Evolutionary conservation across 1,284 basidiomycete species (phyloP), one percentile per base, ranked within the genome.

Genomic region (Malassezia sympodialis): DNA sequence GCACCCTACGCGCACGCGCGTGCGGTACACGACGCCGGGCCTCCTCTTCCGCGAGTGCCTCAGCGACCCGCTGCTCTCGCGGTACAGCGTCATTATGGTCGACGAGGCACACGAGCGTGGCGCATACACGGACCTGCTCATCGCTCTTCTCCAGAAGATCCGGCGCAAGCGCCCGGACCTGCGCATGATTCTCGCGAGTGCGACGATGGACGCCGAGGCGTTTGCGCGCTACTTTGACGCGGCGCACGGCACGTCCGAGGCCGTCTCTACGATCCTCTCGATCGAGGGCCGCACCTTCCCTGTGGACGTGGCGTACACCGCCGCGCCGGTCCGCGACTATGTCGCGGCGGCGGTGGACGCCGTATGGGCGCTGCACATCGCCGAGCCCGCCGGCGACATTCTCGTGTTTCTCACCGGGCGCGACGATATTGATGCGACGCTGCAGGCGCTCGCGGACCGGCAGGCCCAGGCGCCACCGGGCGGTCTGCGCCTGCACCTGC

Each of bases 141-240:
- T 78, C 12, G 76, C 72, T 3, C 60, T 77, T 8, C 62, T 78
- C 10, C 76, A 76, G 43, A 78, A 78, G 90, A 91, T 98, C 53
- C 84, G 87, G 40, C 81, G 84, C 51, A 91, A 93, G 72, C 81
- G 93, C 40, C 87, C 88, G 2, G 84, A 86, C 7, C 81, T 98
- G 41, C 82, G 94, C 21, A 79, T 98, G 23, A 84, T 98, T 40
- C 84, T 98, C 30, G 91, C 90, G 3, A 94, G 90, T 4, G 94
- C 94, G 1, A 98, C 93, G 0, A 82, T 96, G 19, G 91, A 96
- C 73, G 93, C 90, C 32, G 81, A 83, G 43, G 82, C 84, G 11
- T 90, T 98, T 65, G 77, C 86, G 35, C 84, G 93, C 50, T 96
- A 91, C 75, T 96, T 96, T 76, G 51, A 45, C 10, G 43, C 49